Evolutionary conservation across 2,329 filamentous ascomycete genomes (phyloP).

Genomic region (Emergomyces pasteurianus): DNA sequence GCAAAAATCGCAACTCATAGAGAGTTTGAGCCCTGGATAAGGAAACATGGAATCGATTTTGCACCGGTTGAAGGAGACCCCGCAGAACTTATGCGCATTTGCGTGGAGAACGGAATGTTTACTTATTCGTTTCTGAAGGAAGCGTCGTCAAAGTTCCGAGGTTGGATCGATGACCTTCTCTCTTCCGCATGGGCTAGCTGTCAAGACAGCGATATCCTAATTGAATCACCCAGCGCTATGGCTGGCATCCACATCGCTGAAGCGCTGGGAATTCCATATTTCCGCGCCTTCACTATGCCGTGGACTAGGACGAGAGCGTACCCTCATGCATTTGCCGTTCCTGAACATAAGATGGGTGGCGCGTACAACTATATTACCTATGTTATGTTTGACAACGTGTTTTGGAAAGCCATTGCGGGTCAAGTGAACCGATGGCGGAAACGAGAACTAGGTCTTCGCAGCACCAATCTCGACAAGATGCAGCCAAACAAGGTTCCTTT

Average conservation of each 20-base stretch:
- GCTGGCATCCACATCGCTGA: slow-evolving; percentile 96
- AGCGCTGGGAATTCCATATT: slow-evolving; percentile 84
- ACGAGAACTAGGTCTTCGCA: slow-evolving; percentile 62
- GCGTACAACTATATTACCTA: slow-evolving; percentile 94
- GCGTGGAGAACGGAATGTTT: slow-evolving; percentile 95
- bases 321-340: slow-evolving; percentile 89
- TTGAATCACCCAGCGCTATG: slow-evolving; percentile 95
- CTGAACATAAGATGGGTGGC: slow-evolving; percentile 86
- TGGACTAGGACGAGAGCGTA: slow-evolving; percentile 95
- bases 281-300: slow-evolving; percentile 96
- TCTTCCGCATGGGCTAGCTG: slow-evolving; percentile 72
- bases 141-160: slow-evolving; percentile 75
- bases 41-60: slow-evolving; percentile 90
- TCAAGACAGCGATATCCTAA: slow-evolving; percentile 75
- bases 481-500: slow-evolving; percentile 97
- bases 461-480: slow-evolving; percentile 78
- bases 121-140: slow-evolving; percentile 83
- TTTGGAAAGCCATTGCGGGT: slow-evolving; percentile 85
- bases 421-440: slow-evolving; percentile 92
- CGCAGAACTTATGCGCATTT: slow-evolving; percentile 86
- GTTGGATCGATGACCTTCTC: slow-evolving; percentile 88
- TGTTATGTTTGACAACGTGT: slow-evolving; percentile 90
- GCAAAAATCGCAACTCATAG: slow-evolving; percentile 80
- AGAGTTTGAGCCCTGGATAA: slow-evolving; percentile 82
- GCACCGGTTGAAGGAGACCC: slow-evolving; percentile 80